Conservation (phyloP, 805 yeast species). For the Zygoascus biomembranicola region DNA sequence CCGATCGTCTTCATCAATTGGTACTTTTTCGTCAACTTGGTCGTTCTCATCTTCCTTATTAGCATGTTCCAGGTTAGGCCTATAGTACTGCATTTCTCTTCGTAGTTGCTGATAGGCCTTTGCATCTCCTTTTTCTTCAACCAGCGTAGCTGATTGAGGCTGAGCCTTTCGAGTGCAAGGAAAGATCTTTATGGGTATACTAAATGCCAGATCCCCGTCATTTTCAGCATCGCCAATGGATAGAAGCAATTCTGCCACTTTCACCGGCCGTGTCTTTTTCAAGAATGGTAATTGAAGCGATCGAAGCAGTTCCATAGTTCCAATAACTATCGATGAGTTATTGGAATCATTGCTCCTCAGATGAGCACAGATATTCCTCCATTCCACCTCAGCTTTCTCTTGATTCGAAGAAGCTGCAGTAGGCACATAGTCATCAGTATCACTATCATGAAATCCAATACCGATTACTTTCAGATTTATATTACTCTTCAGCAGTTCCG, state of each 20-base stretch:
- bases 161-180: slow-evolving; percentile 16
- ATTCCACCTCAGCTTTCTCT: not conserved
- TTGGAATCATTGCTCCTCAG: not conserved
- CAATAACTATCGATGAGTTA: not conserved
- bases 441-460: slow-evolving; percentile 10
- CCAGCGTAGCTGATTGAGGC: not conserved
- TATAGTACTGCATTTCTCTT: slow-evolving; percentile 12
- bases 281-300: slow-evolving; percentile 16
- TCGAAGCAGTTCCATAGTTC: not conserved
- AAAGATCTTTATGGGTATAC: slow-evolving; percentile 13
- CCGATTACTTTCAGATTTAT: slow-evolving; percentile 15
- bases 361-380: not conserved
- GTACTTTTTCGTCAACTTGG: slow-evolving; percentile 15
- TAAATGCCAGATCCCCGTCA: slow-evolving; percentile 17
- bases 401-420: not conserved
- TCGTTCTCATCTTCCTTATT: slow-evolving; percentile 6
- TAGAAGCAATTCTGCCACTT: slow-evolving; percentile 21
- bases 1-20: slow-evolving; percentile 16
- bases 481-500: slow-evolving; percentile 6
- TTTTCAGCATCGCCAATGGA: slow-evolving; percentile 35
- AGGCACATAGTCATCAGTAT: not conserved
- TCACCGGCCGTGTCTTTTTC: slow-evolving; percentile 40
- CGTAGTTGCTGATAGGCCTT: slow-evolving; percentile 1
- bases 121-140: not conserved
- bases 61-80: not conserved